Percentiles rank a stretch among this genome's conserved stretches.
These are phyloP conservation scores for Cucurbitaria berberidis DNA, from an alignment of 2,329 filamentous ascomycete genomes.

Conservation along the genomic window DNA sequence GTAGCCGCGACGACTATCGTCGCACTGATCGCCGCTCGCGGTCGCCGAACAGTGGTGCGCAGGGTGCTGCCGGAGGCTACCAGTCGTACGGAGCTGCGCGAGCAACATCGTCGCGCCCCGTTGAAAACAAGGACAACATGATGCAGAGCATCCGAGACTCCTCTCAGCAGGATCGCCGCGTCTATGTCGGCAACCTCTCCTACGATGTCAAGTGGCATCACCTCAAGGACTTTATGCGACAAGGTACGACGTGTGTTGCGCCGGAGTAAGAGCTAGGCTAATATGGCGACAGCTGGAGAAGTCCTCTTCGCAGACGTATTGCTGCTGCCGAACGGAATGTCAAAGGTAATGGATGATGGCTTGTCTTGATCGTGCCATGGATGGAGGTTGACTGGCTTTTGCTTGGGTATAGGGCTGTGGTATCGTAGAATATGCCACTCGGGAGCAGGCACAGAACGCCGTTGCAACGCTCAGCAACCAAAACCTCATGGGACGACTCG, in stretches of 20 bases:
- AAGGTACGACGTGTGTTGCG: conserved; percentile 70
- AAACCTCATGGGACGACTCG: conserved; percentile 96
- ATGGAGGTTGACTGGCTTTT: conserved; percentile 99
- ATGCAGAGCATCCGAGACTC: conserved; percentile 93
- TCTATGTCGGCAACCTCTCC: conserved; percentile 98
- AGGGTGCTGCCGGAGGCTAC: conserved; percentile 73
- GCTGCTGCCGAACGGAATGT: conserved; percentile 99
- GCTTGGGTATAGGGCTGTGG: conserved; percentile 98
- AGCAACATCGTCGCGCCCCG: conserved; percentile 63
- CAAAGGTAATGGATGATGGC: conserved; percentile 99
- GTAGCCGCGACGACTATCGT: conserved; percentile 68
- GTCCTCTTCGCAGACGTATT: conserved; percentile 99
- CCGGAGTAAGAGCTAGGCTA: conserved; percentile 36
- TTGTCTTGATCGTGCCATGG: conserved; percentile 76
- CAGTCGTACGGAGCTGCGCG: conserved; percentile 62
- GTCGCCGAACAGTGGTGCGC: conserved; percentile 81
- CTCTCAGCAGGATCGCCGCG: conserved; percentile 97
- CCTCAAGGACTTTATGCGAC: conserved; percentile 99
- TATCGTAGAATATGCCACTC: conserved; percentile 99
- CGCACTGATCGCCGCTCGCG: conserved; percentile 65
- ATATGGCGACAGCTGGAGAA: conserved; percentile 78
- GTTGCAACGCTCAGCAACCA: conserved; percentile 99
- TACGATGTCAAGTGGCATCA: conserved; percentile 99
- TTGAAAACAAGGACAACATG: conserved; percentile 93
- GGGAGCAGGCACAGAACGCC: conserved; percentile 97